Evolutionary conservation across 371 early-diverging fungal species (phyloP), one percentile per base, ranked within the genome.

Genomic region (Lichtheimia ramosa): DNA sequence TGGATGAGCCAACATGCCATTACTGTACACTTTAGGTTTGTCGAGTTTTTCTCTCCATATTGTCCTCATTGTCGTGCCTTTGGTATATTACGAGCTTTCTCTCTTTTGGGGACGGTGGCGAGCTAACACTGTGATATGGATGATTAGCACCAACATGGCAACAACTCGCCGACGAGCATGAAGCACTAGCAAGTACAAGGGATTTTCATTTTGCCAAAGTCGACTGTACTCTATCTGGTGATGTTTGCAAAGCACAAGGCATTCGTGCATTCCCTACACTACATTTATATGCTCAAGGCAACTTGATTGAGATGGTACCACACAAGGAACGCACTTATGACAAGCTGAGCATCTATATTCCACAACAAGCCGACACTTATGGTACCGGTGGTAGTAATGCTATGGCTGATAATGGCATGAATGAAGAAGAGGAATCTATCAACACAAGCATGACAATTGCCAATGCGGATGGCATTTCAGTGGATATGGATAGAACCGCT

Each of bases 141-240:
- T 71, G 12, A 18, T 15, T 54, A 85, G 85, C 80, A 21, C 83
- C 86, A 7, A 71, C 71, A 5, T 85, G 83, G 86, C 70, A 72
- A 34, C 52, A 75, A 39, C 46, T 81, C 5, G 68, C 77, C 41
- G 66, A 77, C 1, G 69, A 79, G 12, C 58, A 75, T 39, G 68
- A 62, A 18, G 50, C 56, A 27, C 58, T 68, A 56, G 63, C 57
- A 46, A 58, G 48, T 2, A 68, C 65, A 6, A 72, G 70, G 52
- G 63, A 82, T 41, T 79, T 94, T 54, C 75, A 83, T 59, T 78
- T 95, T 66, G 92, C 83, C 20, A 86, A 89, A 50, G 87, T 94
- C 56, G 87, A 94, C 63, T 95, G 96, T 62, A 68, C 83, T 0
- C 66, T 77, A n/a, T 81, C 87, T 60, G 83, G 86, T 40, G 81